Conservation (phyloP, 495 filamentous ascomycete genomes). For the Daldinia loculata region DNA sequence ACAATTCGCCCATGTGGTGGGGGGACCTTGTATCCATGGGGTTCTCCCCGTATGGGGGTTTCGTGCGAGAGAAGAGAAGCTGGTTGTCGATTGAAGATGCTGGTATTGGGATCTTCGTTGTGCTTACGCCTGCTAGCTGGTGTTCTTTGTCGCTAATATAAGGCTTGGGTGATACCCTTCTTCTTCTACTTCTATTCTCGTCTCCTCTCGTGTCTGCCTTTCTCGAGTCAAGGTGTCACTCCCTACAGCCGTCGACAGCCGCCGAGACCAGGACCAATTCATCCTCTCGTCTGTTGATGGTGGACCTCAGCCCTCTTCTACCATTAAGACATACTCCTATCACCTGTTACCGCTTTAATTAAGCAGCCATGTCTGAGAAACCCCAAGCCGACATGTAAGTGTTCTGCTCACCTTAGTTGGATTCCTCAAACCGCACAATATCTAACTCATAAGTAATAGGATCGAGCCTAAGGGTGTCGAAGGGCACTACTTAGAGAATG, state of each 20-base stretch:
- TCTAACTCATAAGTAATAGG: slow-evolving; percentile 25
- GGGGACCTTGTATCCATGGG: slow-evolving; percentile 14
- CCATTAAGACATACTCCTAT: slow-evolving; percentile 2
- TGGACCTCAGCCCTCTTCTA: slow-evolving; percentile 1
- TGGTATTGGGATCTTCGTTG: slow-evolving; percentile 33
- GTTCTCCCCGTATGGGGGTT: slow-evolving; percentile 32
- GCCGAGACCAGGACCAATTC: not conserved
- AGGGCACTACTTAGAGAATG: slow-evolving; percentile 49
- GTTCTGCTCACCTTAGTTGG: not conserved
- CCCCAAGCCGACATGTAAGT: slow-evolving; percentile 23
- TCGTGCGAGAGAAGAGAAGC: slow-evolving; percentile 9
- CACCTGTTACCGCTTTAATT: not conserved
- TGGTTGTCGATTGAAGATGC: slow-evolving; percentile 12
- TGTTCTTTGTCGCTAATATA: slow-evolving; percentile 33
- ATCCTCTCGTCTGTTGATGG: slow-evolving; percentile 16
- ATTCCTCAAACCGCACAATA: not conserved
- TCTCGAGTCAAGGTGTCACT: slow-evolving; percentile 24
- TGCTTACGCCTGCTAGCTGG: slow-evolving; percentile 28
- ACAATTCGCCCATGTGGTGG: slow-evolving; percentile 31
- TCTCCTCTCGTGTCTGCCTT: slow-evolving; percentile 14
- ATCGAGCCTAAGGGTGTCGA: slow-evolving; percentile 47
- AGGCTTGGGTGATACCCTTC: slow-evolving; percentile 23
- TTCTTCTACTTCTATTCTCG: slow-evolving; percentile 16
- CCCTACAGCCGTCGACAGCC: slow-evolving; percentile 10
- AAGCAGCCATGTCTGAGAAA: slow-evolving; percentile 31